A percentile compares a stretch with the other conserved stretches of the same genome.
These are phyloP conservation scores for Xanthoconium purpureum DNA, from an alignment of 768 basidiomycete genomes.

Conservation along the genomic window DNA sequence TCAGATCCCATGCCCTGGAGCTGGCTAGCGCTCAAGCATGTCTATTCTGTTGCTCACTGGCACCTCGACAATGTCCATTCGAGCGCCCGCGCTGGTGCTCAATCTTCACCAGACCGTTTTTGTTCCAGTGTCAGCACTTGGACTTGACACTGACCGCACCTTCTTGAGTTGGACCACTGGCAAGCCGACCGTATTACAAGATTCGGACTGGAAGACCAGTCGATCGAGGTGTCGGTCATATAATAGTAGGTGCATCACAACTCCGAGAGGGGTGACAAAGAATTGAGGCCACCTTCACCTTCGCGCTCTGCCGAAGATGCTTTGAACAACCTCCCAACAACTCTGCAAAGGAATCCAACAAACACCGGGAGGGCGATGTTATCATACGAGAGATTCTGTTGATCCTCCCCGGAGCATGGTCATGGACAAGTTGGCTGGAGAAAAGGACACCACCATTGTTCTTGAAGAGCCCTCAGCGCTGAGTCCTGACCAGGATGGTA, in stretches of 20 bases:
- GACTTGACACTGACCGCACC: too few relatives aligned
- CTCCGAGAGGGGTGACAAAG: constrained; percentile 36
- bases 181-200: constrained; percentile 22
- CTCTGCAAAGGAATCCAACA: neutral
- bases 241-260: constrained; percentile 30
- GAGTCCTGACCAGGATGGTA: too few relatives aligned
- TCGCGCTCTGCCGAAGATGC: constrained; percentile 27
- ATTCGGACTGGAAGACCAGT: constrained; percentile 33
- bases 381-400: constrained; percentile 7
- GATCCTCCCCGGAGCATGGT: constrained; percentile 10
- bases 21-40: too few relatives aligned
- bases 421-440: constrained; percentile 5
- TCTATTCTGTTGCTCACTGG: too few relatives aligned
- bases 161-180: too few relatives aligned
- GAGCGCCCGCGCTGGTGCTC: too few relatives aligned
- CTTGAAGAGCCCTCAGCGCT: too few relatives aligned
- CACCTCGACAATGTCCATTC: too few relatives aligned
- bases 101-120: too few relatives aligned
- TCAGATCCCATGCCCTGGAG: too few relatives aligned
- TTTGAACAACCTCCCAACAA: constrained; percentile 26
- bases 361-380: constrained; percentile 1
- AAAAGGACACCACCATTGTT: too few relatives aligned
- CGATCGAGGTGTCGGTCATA: constrained; percentile 32
- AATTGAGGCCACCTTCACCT: constrained; percentile 12
- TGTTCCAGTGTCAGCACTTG: too few relatives aligned